Conservation (phyloP, 2,329 filamentous ascomycete genomes). For the Penicillium italicum region DNA sequence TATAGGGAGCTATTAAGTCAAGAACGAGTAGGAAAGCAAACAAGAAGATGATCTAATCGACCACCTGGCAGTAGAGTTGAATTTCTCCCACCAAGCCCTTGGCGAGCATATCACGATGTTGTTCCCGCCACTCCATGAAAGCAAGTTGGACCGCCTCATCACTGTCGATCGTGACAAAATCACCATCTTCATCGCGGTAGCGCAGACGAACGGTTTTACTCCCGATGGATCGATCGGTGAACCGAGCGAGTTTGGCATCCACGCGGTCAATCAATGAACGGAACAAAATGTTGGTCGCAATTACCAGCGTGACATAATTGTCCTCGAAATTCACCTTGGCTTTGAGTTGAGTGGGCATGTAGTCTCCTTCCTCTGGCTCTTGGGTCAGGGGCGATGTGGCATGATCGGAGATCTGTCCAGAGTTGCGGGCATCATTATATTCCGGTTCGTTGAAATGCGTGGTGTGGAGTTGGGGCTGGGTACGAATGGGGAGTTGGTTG, state of each 20-base stretch:
- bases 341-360: constrained; percentile 74
- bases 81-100: constrained; percentile 80
- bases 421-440: constrained; percentile 34
- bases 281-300: constrained; percentile 91
- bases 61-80: constrained; percentile 74
- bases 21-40: constrained; percentile 7
- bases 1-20: constrained; percentile 11
- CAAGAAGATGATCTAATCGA: constrained; percentile 26
- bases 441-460: constrained; percentile 41
- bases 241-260: constrained; percentile 86
- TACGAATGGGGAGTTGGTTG: constrained; percentile 61
- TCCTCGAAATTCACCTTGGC: constrained; percentile 92
- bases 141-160: constrained; percentile 96
- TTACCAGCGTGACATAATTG: constrained; percentile 92
- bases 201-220: constrained; percentile 79
- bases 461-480: constrained; percentile 45
- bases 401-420: constrained; percentile 28
- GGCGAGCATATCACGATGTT: constrained; percentile 57
- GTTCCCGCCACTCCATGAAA: constrained; percentile 90
- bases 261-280: constrained; percentile 92
- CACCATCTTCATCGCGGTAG: constrained; percentile 88
- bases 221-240: constrained; percentile 78
- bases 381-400: constrained; percentile 35
- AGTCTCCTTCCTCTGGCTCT: constrained; percentile 38
- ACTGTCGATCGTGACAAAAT: constrained; percentile 87